Percentiles rank a stretch among this genome's conserved stretches.
These are phyloP conservation scores for Phyllosticta citrichinensis DNA, from an alignment of 2,329 filamentous ascomycete genomes.

Conservation along the genomic window DNA sequence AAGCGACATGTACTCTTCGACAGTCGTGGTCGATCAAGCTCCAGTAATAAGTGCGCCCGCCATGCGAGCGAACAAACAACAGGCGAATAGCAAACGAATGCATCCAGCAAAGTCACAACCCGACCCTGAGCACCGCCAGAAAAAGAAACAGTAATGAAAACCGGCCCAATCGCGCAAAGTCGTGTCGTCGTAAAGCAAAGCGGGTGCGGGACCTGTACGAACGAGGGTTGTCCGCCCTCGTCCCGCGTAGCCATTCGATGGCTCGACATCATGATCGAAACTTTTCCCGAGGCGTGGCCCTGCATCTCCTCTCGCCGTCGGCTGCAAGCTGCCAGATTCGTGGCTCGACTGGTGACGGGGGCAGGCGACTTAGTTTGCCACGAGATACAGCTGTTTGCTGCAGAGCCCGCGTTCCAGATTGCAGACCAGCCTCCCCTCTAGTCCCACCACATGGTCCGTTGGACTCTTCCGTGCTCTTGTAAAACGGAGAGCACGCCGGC, in stretches of 20 bases:
- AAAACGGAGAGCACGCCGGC: constrained; percentile 27
- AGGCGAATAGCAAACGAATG: not conserved
- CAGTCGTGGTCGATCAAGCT: not conserved
- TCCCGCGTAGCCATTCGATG: not conserved
- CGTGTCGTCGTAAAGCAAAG: not conserved
- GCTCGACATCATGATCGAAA: not conserved
- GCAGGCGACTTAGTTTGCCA: not conserved
- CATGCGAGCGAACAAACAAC: not conserved
- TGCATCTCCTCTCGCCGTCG: not conserved
- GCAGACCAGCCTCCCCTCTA: constrained; percentile 11
- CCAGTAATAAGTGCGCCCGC: not conserved
- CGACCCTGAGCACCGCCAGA: not conserved
- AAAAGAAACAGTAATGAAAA: not conserved
- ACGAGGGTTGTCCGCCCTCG: not conserved
- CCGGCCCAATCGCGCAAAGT: not conserved
- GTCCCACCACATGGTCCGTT: constrained; percentile 25
- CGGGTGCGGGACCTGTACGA: not conserved
- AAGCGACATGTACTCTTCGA: not conserved
- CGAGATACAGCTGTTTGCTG: not conserved
- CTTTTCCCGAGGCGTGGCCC: not conserved
- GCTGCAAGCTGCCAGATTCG: not conserved
- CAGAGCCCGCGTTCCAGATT: not conserved
- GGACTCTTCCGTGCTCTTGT: constrained; percentile 24
- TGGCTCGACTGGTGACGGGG: not conserved
- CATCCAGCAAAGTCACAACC: not conserved